Base-by-base conservation (phyloP, 1,284 basidiomycete genomes). In the Fomitopsis betulina region DNA sequence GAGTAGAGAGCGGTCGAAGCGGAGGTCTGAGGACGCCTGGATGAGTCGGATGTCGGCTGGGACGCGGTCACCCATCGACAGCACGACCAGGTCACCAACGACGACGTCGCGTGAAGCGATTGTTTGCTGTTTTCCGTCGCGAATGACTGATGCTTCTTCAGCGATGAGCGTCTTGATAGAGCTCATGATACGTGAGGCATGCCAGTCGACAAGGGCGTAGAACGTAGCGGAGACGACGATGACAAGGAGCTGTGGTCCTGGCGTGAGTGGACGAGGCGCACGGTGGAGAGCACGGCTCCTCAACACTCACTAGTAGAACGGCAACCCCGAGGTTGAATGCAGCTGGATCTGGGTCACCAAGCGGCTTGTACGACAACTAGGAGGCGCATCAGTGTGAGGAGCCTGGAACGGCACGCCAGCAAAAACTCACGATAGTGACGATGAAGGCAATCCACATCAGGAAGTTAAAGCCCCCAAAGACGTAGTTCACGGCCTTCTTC, bases 1-100 rank as follows among this genome's bases (percentile, higher is more conserved):
- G 40, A 88, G 74, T n/a, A 87, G 78, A 1, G 83, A 79, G 32
- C 84, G 78, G 65, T 88, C 86, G 55, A 88, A 80, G 52, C 79
- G 78, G 55, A 85, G 70, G 62, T 87, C 85, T 30, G 73, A 72
- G 15, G 75, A 76, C 15, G 72, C 67, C 21, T 73, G 65, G 35
- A 85, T 75, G 54, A 86, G 69, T 67, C 78, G 79, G 30, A 86
- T 70, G 55, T 80, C 79, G 12, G 77, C 75, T 0, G 85, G 81
- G 33, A 77, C 68, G 40, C 74, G 71, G 15, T 70, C 67, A 13
- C 82, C 82, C 57, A 81, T 68, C 12, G 70, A 64, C 32, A 78
- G 58, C n/a, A 60, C 55, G 54, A 69, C 65, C 17, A 72, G 45
- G 40, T 71, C 71, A 19, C 71, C 70, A 19, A 68, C 67, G 19